Evolutionary conservation across 202 grass and related monocot species (phyloP).

Genomic region (Brachypodium distachyon): DNA sequence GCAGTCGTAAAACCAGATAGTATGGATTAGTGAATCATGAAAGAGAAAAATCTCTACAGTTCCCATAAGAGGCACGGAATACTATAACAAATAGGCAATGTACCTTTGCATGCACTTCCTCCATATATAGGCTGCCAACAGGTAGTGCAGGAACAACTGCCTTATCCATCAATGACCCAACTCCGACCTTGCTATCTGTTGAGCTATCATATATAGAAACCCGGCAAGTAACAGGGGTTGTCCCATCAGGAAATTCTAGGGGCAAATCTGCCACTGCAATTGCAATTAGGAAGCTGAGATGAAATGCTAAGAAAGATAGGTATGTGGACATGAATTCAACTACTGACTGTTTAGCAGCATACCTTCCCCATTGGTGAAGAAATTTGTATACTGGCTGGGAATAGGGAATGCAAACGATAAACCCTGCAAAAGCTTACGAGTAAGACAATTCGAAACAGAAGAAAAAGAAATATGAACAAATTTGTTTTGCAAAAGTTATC

Average conservation of each 20-base stretch:
- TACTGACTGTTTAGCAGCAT: not conserved
- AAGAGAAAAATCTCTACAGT: not conserved
- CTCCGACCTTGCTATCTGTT: slow-evolving; percentile 81
- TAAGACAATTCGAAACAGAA: slow-evolving; percentile 24
- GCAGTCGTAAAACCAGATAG: not conserved
- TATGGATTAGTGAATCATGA: not conserved
- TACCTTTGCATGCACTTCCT: slow-evolving; percentile 95
- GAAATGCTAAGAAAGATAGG: slow-evolving; percentile 16
- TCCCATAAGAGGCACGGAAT: not conserved
- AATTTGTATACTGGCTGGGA: slow-evolving; percentile 70
- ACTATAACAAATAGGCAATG: slow-evolving; percentile 1
- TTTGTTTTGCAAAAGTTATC: not conserved
- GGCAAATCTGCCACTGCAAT: slow-evolving; percentile 82
- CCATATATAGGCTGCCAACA: slow-evolving; percentile 88
- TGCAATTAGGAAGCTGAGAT: slow-evolving; percentile 17
- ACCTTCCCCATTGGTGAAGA: slow-evolving; percentile 92
- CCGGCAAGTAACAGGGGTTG: slow-evolving; percentile 88
- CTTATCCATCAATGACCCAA: slow-evolving; percentile 82
- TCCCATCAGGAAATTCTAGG: slow-evolving; percentile 93
- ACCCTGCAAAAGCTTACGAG: slow-evolving; percentile 41
- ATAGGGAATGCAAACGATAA: slow-evolving; percentile 95
- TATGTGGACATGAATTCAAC: not conserved
- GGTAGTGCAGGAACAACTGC: slow-evolving; percentile 71
- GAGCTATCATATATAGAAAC: slow-evolving; percentile 90
- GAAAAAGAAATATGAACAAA: not conserved